Evolutionary conservation across 306 rosid species (phyloP).

Genomic region (Ceratonia siliqua): DNA sequence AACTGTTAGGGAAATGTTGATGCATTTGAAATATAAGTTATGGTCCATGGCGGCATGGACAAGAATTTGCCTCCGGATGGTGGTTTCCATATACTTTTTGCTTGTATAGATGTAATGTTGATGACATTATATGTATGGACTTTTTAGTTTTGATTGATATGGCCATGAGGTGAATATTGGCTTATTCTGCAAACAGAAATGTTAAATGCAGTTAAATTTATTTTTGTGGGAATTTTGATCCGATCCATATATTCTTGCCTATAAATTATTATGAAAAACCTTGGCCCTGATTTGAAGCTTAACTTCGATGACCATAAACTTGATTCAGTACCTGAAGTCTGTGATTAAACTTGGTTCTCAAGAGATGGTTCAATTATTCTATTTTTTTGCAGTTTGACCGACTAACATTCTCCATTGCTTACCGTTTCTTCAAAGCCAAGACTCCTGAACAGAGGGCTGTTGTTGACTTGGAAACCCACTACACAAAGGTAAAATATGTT

Average conservation of each 20-base stretch:
- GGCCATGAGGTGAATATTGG: neutral
- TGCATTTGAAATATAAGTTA: neutral
- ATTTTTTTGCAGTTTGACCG: slow-evolving; percentile 61
- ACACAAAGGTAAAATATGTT: slow-evolving; percentile 62
- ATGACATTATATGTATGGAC: neutral
- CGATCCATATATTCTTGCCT: neutral
- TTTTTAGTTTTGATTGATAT: neutral
- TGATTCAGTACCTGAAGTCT: neutral
- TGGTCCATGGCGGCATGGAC: neutral
- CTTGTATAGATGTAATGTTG: neutral
- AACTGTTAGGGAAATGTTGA: neutral
- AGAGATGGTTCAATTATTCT: neutral
- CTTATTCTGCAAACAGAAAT: neutral
- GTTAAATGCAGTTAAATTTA: neutral
- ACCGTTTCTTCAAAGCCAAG: slow-evolving; percentile 84
- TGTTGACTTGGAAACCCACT: slow-evolving; percentile 98
- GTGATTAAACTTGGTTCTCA: neutral
- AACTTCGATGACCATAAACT: neutral
- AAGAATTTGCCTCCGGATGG: neutral
- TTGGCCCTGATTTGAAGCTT: neutral
- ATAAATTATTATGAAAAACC: neutral
- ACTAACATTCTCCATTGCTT: slow-evolving; percentile 67
- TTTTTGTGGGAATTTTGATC: neutral
- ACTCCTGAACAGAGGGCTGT: slow-evolving; percentile 95
- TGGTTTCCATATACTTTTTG: neutral